Base-by-base conservation (phyloP, 257 asterid species). In the Nemophila menziesii region DNA sequence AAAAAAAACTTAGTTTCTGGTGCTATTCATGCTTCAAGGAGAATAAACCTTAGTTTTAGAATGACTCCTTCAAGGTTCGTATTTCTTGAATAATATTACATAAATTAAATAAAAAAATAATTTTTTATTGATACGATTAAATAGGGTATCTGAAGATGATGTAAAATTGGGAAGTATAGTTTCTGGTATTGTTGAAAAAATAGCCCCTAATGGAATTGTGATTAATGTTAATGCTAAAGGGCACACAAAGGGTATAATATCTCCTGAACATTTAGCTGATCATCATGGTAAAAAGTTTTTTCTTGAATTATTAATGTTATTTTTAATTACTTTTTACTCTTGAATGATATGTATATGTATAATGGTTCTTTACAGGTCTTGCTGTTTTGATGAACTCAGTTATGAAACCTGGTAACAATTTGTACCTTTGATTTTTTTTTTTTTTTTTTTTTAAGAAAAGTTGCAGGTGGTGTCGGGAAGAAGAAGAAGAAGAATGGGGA, bases 261-360 rank as follows among this genome's bases (percentile, higher is more conserved):
- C 82, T 48, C 71, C 71, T 6, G 93, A 90, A 60, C 99, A 90
- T 61, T 68, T 90, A 67, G 74, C 96, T 1, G 99, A 90, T 51
- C 92, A 85, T 66, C 82, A 65, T 43, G 99, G 99, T 84, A 49
- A 43, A 11, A 39, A 8, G 20, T 44, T 51, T 4, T 21, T 40
- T 51, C 43, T 34, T 53, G 27, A 42, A 36, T 16, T 20, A 46
- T 40, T 15, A 18, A 22, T 43, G 19, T 13, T 38, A 37, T 27
- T 55, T 33, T 9, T 39, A n/a, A 33, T 62, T 33, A 22, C 41
- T 45, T 46, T 34, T 40, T 14, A 8, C 9, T 13, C 36, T 13
- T 29, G 12, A 29, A 2, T 29, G 36, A 29, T 29, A 7, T 10
- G 36, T 13, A 29, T 29, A 40, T 24, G 45, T 34, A 1, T 17